Evolutionary conservation across 2,329 filamentous ascomycete genomes (phyloP).

Genomic region (Scytalidium lignicola): DNA sequence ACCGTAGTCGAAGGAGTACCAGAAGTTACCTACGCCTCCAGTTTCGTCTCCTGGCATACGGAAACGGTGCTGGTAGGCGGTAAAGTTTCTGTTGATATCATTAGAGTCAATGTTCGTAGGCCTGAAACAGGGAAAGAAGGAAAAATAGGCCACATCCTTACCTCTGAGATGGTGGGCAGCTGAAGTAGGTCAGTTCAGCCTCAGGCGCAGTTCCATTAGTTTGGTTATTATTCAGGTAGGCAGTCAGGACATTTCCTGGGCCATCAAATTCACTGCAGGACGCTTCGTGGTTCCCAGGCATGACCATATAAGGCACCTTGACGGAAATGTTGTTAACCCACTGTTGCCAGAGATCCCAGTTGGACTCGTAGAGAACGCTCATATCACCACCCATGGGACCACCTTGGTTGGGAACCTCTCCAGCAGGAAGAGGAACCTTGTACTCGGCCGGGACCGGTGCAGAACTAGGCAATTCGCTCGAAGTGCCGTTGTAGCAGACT

Average conservation of each 20-base stretch:
- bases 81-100: constrained; percentile 13
- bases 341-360: constrained; percentile 51
- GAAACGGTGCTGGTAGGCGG: constrained; percentile 39
- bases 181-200: constrained; percentile 41
- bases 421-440: constrained; percentile 41
- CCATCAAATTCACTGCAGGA: constrained; percentile 32
- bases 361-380: constrained; percentile 40
- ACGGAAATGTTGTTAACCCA: constrained; percentile 48
- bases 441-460: constrained; percentile 27
- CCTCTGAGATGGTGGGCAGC: constrained; percentile 45
- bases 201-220: constrained; percentile 36
- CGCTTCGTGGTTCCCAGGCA: constrained; percentile 51
- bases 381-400: constrained; percentile 32
- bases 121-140: no score
- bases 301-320: constrained; percentile 50
- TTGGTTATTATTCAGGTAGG: constrained; percentile 39
- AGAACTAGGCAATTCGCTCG: constrained; percentile 10
- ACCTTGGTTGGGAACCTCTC: constrained; percentile 30
- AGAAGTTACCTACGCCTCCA: constrained; percentile 45
- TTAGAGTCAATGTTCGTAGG: no score
- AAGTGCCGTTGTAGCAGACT: constrained; percentile 47
- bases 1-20: constrained; percentile 51
- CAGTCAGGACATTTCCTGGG: constrained; percentile 26
- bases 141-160: constrained; percentile 14
- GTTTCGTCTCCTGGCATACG: constrained; percentile 43